Conservation (phyloP, 176 grass and related monocot species). For the Paspalum vaginatum region DNA sequence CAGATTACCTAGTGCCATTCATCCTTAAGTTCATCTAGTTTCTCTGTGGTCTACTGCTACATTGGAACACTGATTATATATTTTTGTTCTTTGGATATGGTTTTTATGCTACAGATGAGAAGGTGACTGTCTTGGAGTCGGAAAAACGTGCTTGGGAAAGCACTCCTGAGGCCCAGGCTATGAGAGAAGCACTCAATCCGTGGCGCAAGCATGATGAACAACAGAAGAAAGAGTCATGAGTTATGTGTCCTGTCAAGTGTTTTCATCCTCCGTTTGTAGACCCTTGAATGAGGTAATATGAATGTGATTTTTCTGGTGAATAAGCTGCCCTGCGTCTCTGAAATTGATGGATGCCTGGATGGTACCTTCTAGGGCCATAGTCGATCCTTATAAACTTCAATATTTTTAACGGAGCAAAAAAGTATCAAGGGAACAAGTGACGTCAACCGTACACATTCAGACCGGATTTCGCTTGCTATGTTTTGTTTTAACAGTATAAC, state of each 20-base stretch:
- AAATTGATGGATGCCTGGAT: not conserved
- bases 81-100: constrained; percentile 2
- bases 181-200: constrained; percentile 84
- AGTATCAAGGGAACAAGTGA: not conserved
- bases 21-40: not conserved
- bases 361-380: not conserved
- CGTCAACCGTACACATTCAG: not conserved
- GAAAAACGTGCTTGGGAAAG: constrained; percentile 89
- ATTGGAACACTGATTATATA: not conserved
- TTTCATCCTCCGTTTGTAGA: constrained; percentile 7
- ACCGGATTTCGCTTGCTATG: not conserved
- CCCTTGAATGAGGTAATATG: constrained; percentile 4
- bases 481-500: not conserved
- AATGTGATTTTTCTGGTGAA: not conserved
- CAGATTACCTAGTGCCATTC: not conserved
- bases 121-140: constrained; percentile 74
- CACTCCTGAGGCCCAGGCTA: constrained; percentile 72
- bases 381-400: not conserved
- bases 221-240: constrained; percentile 39
- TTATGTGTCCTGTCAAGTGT: constrained; percentile 26
- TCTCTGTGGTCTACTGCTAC: not conserved
- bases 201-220: constrained; percentile 70
- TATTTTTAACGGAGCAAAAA: not conserved
- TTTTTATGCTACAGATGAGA: constrained; percentile 65
- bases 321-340: not conserved